Base-by-base conservation (phyloP, 1,284 basidiomycete genomes). In the Cystobasidium slooffiae region DNA sequence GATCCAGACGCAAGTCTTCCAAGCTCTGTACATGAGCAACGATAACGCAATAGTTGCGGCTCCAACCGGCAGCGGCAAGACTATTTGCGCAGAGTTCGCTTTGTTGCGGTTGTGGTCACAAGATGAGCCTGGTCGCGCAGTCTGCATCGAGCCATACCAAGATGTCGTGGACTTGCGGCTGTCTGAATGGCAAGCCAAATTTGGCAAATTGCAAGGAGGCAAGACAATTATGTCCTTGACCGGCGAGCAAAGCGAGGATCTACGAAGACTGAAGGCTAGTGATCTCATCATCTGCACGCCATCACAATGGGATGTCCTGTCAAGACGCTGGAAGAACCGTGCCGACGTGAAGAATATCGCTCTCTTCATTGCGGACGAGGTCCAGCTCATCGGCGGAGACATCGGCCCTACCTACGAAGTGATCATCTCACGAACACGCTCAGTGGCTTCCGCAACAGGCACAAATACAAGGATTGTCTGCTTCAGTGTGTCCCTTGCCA, bases 1-100 rank as follows among this genome's bases (percentile, higher is more conserved):
- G 84, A 97, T 98, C 78, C 97, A 99, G 82, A 99, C 94, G 0
- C 97, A 99, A 84, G 94, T 97, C 47, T 99, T 98, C 89, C 96
- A 98, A 79, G 94, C 95, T 0, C 85, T 99, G 0, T 99, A 96
- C 83, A 95, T 93, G 0, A 91, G 93, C 0, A 94, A 98, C 81
- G 95, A 98, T 81, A 97, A 94, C 79, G 90, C 96, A 52, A 93
- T 99, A 80, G 89, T 99, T 73, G 95, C 94, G 31, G 96, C 95
- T 0, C 96, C 97, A 0, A 94, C 94, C 0, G 96, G 97, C 10
- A 94, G 92, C 74, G 96, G 97, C 43, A 99, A 99, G 87, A 98
- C 94, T 0, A 90, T 98, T 55, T 97, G 94, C 79, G 95, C 94
- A 0, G 97, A 99, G 83, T 95, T 99, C 75, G 96, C 96, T 0